These are phyloP conservation scores for Arachnopeziza araneosa DNA, from an alignment of 2,329 filamentous ascomycete species.

Conservation along the genomic window DNA sequence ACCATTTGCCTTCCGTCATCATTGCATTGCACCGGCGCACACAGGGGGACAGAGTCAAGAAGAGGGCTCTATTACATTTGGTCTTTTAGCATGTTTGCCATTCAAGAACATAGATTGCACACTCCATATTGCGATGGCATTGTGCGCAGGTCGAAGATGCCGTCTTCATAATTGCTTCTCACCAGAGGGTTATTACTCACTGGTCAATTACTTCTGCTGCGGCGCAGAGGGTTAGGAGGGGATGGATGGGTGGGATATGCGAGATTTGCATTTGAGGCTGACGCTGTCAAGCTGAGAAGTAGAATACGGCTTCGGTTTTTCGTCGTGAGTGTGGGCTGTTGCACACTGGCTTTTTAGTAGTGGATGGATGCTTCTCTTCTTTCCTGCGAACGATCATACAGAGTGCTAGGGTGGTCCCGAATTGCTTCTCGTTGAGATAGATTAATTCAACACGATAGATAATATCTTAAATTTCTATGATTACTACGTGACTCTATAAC, in stretches of 20 bases:
- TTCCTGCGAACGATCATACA: conserved; percentile 9
- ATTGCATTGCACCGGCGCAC: conserved; percentile 31
- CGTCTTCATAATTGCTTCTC: conserved; percentile 34
- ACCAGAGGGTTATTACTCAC: not conserved
- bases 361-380: conserved; percentile 5
- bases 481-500: not conserved
- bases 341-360: conserved; percentile 9
- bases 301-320: not conserved
- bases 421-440: conserved; percentile 17
- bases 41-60: conserved; percentile 17
- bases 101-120: conserved; percentile 32
- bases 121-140: conserved; percentile 34
- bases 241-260: not conserved
- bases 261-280: not conserved
- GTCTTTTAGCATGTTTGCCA: conserved; percentile 27
- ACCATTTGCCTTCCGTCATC: conserved; percentile 17
- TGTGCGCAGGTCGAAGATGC: conserved; percentile 37
- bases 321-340: conserved; percentile 5
- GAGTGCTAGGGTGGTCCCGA: conserved; percentile 9
- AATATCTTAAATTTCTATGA: not conserved
- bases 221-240: not conserved
- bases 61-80: conserved; percentile 25
- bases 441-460: conserved; percentile 17
- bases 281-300: not conserved
- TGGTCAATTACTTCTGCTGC: not conserved